Percentiles rank a stretch among this genome's conserved stretches.
These are phyloP conservation scores for Monosporascus sp. DNA, from an alignment of 2,329 filamentous ascomycete species.

Conservation along the genomic window DNA sequence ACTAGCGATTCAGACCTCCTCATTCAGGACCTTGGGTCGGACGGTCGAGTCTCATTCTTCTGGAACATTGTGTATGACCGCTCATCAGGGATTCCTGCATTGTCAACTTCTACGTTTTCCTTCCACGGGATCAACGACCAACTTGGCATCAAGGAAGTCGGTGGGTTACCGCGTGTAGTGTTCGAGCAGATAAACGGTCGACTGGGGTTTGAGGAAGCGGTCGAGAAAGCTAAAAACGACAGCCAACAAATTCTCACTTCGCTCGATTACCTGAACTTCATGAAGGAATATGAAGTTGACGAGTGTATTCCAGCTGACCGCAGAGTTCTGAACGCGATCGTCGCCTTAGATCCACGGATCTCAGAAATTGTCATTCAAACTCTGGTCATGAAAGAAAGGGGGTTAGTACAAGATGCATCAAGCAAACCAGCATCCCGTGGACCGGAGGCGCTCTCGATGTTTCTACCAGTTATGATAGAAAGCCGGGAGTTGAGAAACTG, in stretches of 20 bases:
- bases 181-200: conserved; percentile 20
- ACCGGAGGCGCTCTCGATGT: conserved; percentile 27
- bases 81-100: conserved; percentile 8
- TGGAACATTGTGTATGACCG: conserved; percentile 46
- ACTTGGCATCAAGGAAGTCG: conserved; percentile 20
- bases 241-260: not conserved
- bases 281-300: conserved; percentile 16
- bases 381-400: conserved; percentile 22
- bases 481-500: conserved; percentile 30
- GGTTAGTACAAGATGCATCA: conserved; percentile 14
- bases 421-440: conserved; percentile 10
- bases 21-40: conserved; percentile 60
- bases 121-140: conserved; percentile 17
- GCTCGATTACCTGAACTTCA: conserved; percentile 16
- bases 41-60: conserved; percentile 63
- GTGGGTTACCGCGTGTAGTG: conserved; percentile 22
- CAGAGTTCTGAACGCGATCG: conserved; percentile 16
- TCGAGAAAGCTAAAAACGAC: conserved; percentile 13
- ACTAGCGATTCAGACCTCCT: conserved; percentile 87
- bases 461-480: conserved; percentile 36
- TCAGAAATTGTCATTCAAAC: conserved; percentile 34
- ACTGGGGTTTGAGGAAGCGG: conserved; percentile 13
- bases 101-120: conserved; percentile 31
- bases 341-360: conserved; percentile 28
- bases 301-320: conserved; percentile 21